Conservation (phyloP, 352 stramenopile species). For the Pythium rhizo-oryzae region DNA sequence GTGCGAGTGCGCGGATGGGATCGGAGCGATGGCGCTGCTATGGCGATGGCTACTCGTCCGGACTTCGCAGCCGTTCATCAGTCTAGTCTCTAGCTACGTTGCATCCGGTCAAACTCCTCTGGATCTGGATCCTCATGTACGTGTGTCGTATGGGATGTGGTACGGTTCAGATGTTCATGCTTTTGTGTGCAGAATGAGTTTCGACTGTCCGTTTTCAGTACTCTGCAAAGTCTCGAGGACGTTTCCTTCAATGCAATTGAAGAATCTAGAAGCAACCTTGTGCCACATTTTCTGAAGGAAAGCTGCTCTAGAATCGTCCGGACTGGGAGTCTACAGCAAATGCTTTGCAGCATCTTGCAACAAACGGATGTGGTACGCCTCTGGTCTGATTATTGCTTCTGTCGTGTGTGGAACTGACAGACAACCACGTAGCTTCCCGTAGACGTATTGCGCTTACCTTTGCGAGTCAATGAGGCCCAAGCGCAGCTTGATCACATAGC, state of each 20-base stretch:
- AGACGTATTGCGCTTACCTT: constrained; percentile 11
- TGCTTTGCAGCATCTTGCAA: constrained; percentile 24
- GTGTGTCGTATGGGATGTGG: constrained; percentile 18
- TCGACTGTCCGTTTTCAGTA: constrained; percentile 27
- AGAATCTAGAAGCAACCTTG: neutral
- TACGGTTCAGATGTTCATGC: neutral
- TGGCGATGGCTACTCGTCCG: constrained; percentile 63
- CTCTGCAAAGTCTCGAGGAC: constrained; percentile 15
- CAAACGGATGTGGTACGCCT: constrained; percentile 21
- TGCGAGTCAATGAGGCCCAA: constrained; percentile 10
- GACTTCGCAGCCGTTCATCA: constrained; percentile 53
- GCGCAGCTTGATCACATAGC: neutral
- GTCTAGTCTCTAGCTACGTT: constrained; percentile 52
- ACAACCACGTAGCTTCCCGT: constrained; percentile 8
- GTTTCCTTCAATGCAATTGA: neutral
- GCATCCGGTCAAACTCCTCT: constrained; percentile 45
- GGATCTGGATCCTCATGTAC: constrained; percentile 56
- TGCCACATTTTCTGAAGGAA: constrained; percentile 10
- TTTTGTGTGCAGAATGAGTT: constrained; percentile 24
- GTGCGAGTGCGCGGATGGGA: constrained; percentile 41
- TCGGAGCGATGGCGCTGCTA: constrained; percentile 34
- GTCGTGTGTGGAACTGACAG: neutral
- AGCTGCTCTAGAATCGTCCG: neutral
- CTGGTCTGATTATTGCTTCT: neutral
- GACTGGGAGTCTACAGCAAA: constrained; percentile 25